Base-by-base conservation (phyloP, 1,284 basidiomycete species). In the Ustilago bromivora region DNA sequence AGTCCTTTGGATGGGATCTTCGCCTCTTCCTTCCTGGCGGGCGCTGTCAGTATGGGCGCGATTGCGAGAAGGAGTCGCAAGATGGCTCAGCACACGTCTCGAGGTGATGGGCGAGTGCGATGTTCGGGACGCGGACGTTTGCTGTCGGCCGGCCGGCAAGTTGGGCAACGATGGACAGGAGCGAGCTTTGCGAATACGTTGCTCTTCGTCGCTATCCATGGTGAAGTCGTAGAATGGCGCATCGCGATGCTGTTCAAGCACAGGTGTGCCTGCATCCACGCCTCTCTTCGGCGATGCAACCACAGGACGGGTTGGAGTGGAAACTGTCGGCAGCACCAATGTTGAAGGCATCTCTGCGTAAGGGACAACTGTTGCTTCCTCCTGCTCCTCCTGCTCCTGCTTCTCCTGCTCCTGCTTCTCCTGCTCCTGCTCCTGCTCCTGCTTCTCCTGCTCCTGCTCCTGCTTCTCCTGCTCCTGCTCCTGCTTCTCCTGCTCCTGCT, bases 171-270 rank as follows among this genome's bases (percentile, higher is more conserved):
- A 73, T 9, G 71, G 59, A 17, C 71, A 66, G 6, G 71, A 59
- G 19, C 71, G 67, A 23, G 61, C 41, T 32, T 63, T 64, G 35
- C 55, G 70, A 10, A 71, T 61, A 31, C 41, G 63, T 12, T 62
- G 55, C 55, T 78, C 76, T 51, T 78, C 71, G 40, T 78, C 76
- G 53, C 76, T 78, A 41, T 74, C 68, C 23, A 78, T 66, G 34
- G 71, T 74, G 28, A 78, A 74, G 57, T 78, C 76, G 38, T 68
- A 66, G 60, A 78, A 78, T 9, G 58, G 17, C 6, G 76, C 64
- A 35, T 68, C 59, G 15, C 76, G 61, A 35, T 78, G 76, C 53
- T 66, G 67, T 23, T 60, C 56, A 3, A 71, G 58, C 40, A 78
- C 51, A 13, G 76, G 68, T 4, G 66, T 65, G 7, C 76, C 76